Conservation (phyloP, 441 rosid genomes). For the Oxalis stricta region DNA sequence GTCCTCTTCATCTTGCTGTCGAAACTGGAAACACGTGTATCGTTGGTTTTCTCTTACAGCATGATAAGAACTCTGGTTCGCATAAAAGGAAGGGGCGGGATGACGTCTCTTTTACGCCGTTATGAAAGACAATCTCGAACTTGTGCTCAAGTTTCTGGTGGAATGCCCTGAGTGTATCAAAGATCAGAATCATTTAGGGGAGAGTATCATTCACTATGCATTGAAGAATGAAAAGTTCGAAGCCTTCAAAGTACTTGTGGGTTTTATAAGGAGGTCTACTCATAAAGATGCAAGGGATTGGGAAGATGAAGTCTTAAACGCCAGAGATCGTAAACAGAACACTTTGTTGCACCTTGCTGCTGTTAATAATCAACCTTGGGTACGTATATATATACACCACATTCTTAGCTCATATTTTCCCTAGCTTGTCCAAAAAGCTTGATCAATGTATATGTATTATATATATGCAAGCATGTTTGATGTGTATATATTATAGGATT, state of each 20-base stretch:
- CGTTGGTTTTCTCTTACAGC: not conserved
- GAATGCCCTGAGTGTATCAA: not conserved
- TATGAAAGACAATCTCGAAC: not conserved
- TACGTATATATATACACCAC: too few species aligned
- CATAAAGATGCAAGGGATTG: not conserved
- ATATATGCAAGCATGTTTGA: too few species aligned
- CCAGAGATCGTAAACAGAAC: not conserved
- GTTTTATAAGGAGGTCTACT: not conserved
- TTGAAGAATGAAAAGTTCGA: not conserved
- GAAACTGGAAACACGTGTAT: not conserved
- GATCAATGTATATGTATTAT: too few species aligned
- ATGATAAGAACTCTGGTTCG: not conserved
- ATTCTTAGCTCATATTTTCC: too few species aligned
- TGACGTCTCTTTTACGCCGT: not conserved
- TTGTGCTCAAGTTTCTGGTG: not conserved
- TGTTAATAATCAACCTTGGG: not conserved
- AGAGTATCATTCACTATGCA: not conserved
- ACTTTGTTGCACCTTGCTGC: not conserved
- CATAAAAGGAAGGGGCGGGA: not conserved
- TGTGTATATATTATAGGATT: too few species aligned
- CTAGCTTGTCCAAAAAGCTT: too few species aligned
- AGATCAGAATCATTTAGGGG: not conserved
- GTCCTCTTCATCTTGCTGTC: conserved; percentile 10
- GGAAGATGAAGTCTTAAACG: not conserved
- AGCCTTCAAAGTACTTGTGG: not conserved